A percentile compares a stretch with the other conserved stretches of the same genome.
These are phyloP conservation scores for Globisporangium parvum DNA, from an alignment of 352 stramenopile genomes.

Conservation along the genomic window DNA sequence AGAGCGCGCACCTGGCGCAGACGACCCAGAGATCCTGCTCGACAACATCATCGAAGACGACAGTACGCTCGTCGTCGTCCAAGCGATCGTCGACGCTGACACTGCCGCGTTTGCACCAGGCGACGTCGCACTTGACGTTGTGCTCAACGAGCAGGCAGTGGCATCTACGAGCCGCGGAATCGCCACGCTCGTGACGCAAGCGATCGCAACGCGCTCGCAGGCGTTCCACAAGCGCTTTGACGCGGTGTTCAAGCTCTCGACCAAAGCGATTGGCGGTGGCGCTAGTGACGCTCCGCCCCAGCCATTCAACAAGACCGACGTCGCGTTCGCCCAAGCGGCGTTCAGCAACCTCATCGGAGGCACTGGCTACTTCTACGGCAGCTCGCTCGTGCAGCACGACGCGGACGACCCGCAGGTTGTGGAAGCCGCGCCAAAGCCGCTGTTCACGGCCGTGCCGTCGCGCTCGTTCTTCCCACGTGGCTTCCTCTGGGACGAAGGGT, in stretches of 20 bases:
- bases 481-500: conserved; percentile 94
- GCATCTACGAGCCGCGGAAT: background rate
- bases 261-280: conserved; percentile 23
- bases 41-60: conserved; percentile 67
- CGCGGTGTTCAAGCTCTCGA: conserved; percentile 38
- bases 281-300: background rate
- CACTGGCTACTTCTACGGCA: conserved; percentile 89
- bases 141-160: conserved; percentile 45
- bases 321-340: conserved; percentile 72
- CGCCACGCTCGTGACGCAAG: conserved; percentile 9
- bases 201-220: background rate
- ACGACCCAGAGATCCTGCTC: conserved; percentile 49
- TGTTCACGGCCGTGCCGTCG: conserved; percentile 90
- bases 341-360: conserved; percentile 90
- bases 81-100: conserved; percentile 52
- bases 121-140: conserved; percentile 57
- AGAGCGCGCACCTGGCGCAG: conserved; percentile 14
- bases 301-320: conserved; percentile 44
- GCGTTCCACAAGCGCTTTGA: conserved; percentile 62
- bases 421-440: conserved; percentile 34
- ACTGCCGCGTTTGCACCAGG: conserved; percentile 23
- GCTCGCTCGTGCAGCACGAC: conserved; percentile 63
- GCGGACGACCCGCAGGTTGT: conserved; percentile 25
- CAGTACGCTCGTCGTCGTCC: conserved; percentile 62
- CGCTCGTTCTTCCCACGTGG: conserved; percentile 92